phyloP scores from a whole-genome alignment of 169 alveolate species.

The Plasmodium falciparum region DNA sequence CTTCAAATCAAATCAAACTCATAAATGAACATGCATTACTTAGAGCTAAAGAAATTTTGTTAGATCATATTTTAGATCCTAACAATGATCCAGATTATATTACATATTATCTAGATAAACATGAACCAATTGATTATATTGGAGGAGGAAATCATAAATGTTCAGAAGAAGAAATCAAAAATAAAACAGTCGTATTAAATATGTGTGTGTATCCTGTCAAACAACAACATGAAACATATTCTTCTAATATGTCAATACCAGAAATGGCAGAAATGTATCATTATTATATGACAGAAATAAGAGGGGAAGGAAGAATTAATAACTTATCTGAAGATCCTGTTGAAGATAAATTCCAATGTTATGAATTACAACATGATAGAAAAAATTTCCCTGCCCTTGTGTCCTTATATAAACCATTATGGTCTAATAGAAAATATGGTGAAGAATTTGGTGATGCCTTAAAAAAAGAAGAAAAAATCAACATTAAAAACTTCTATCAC shows the following conservation, averaged over 20 bases:
- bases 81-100: constrained; percentile 66
- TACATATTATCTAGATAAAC: constrained; percentile 45
- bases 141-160: constrained; percentile 74
- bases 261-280: constrained; percentile 89
- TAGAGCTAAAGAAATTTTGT: constrained; percentile 68
- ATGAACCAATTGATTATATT: constrained; percentile 71
- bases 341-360: constrained; percentile 78
- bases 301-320: constrained; percentile 84
- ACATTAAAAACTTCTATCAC: constrained; percentile 3
- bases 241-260: constrained; percentile 76
- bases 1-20: constrained; percentile 63
- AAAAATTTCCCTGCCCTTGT: constrained; percentile 81
- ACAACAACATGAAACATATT: constrained; percentile 64
- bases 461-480: constrained; percentile 61
- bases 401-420: constrained; percentile 83
- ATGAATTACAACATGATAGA: constrained; percentile 78
- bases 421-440: constrained; percentile 86
- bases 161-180: constrained; percentile 36
- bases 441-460: constrained; percentile 88
- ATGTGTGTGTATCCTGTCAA: constrained; percentile 65
- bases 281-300: constrained; percentile 81
- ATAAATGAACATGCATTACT: constrained; percentile 70
- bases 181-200: constrained; percentile 64
- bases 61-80: constrained; percentile 52
- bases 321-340: constrained; percentile 77